Conservation (phyloP, 2,329 filamentous ascomycete species). For the Cyphellophora europaea region DNA sequence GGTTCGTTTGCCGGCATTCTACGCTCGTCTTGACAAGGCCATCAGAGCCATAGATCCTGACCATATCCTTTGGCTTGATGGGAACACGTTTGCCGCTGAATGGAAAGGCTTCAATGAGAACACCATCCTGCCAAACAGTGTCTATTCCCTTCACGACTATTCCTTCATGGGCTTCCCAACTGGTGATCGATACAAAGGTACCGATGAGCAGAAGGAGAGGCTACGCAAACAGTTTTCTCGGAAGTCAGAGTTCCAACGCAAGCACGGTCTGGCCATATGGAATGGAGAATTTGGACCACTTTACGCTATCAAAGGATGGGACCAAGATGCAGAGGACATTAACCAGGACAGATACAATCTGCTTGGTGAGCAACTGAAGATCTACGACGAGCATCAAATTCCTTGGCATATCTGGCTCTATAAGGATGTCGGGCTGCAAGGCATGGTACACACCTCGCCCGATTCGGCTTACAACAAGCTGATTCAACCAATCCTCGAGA, state of each 20-base stretch:
- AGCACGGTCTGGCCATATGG: constrained; percentile 36
- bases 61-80: constrained; percentile 36
- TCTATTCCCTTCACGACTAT: constrained; percentile 30
- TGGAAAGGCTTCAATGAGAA: constrained; percentile 30
- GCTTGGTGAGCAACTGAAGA: constrained; percentile 37
- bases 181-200: constrained; percentile 29
- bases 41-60: constrained; percentile 36
- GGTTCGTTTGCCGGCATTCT: constrained; percentile 34
- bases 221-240: constrained; percentile 34
- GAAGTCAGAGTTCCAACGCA: constrained; percentile 37
- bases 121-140: constrained; percentile 31
- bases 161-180: constrained; percentile 33
- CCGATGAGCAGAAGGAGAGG: constrained; percentile 29
- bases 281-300: constrained; percentile 44
- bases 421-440: constrained; percentile 49
- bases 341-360: constrained; percentile 37
- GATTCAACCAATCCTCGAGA: constrained; percentile 44
- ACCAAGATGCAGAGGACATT: constrained; percentile 10
- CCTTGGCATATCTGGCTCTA: constrained; percentile 53
- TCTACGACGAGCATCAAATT: constrained; percentile 43
- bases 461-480: constrained; percentile 40
- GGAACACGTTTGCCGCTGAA: constrained; percentile 36
- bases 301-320: constrained; percentile 20
- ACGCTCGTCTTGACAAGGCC: constrained; percentile 35
- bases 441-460: constrained; percentile 42